Conservation (phyloP, 139 green algal genomes). For the Pycnococcus provasolii region DNA sequence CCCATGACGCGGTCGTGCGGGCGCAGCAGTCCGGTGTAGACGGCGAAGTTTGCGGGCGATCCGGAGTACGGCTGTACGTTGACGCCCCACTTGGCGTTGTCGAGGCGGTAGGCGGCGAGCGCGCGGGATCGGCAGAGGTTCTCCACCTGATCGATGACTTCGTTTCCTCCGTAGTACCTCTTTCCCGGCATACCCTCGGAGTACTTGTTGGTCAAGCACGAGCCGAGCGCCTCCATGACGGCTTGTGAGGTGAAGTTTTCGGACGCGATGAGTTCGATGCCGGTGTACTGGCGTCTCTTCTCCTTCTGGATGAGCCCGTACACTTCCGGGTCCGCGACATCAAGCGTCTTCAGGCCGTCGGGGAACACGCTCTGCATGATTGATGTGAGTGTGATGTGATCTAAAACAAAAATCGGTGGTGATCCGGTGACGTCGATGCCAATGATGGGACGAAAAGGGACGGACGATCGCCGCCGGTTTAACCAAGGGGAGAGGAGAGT, state of each 20-base stretch:
- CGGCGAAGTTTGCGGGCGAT: slow-evolving; percentile 90
- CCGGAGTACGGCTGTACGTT: slow-evolving; percentile 71
- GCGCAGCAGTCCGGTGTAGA: slow-evolving; percentile 70
- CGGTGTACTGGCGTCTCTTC: slow-evolving; percentile 58
- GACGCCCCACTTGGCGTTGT: slow-evolving; percentile 57
- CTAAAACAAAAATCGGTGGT: too few relatives aligned
- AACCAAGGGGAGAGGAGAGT: too few relatives aligned
- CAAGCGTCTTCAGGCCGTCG: slow-evolving; percentile 53
- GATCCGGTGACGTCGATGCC: too few relatives aligned
- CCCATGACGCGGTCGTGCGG: slow-evolving; percentile 81
- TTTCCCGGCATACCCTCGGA: slow-evolving; percentile 83
- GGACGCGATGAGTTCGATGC: slow-evolving; percentile 94
- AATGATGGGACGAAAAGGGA: too few relatives aligned
- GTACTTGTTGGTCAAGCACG: slow-evolving; percentile 98
- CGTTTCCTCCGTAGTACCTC: slow-evolving; percentile 95
- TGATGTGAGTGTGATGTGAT: too few relatives aligned
- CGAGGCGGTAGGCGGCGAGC: slow-evolving; percentile 58
- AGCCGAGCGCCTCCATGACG: slow-evolving; percentile 90
- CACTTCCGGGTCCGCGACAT: slow-evolving; percentile 78
- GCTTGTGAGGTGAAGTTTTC: slow-evolving; percentile 92
- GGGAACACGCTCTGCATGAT: slow-evolving; percentile 57
- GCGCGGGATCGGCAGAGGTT: slow-evolving; percentile 60
- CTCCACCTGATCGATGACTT: slow-evolving; percentile 62
- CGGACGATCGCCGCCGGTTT: too few relatives aligned
- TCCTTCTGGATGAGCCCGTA: slow-evolving; percentile 82